phyloP scores from a whole-genome alignment of 441 rosid species.

The Breynia disticha region DNA sequence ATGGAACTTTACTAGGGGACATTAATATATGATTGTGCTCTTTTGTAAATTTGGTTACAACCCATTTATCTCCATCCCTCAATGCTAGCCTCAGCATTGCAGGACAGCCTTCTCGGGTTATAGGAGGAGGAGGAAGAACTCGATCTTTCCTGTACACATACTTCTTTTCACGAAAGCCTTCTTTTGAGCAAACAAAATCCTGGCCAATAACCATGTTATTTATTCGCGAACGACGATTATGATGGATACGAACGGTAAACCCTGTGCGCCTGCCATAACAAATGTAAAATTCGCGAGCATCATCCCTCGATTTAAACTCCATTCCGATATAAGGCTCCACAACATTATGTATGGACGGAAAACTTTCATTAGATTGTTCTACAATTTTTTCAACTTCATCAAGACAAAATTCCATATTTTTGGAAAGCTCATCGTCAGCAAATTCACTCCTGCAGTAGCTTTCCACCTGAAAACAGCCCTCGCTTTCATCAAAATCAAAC shows the following conservation, averaged over 20 bases:
- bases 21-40: slow-evolving; percentile 37
- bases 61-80: slow-evolving; percentile 40
- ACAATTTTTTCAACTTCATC: slow-evolving; percentile 32
- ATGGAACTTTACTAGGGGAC: slow-evolving; percentile 40
- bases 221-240: slow-evolving; percentile 42
- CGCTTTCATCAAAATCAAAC: slow-evolving; percentile 31
- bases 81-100: slow-evolving; percentile 48
- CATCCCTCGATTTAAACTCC: slow-evolving; percentile 43
- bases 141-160: slow-evolving; percentile 42
- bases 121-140: slow-evolving; percentile 46
- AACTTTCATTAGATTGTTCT: slow-evolving; percentile 26
- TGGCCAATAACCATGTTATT: slow-evolving; percentile 43
- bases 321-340: slow-evolving; percentile 30
- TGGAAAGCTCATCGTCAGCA: slow-evolving; percentile 27
- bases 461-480: slow-evolving; percentile 26
- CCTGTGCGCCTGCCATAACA: slow-evolving; percentile 36
- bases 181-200: slow-evolving; percentile 54
- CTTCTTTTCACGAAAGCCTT: slow-evolving; percentile 51
- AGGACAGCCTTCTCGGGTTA: slow-evolving; percentile 44
- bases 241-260: slow-evolving; percentile 44
- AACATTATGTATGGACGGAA: slow-evolving; percentile 12
- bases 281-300: slow-evolving; percentile 40
- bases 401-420: slow-evolving; percentile 25
- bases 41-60: slow-evolving; percentile 36
- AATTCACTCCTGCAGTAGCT: slow-evolving; percentile 26